These are phyloP conservation scores for Encephalitozoon romaleae DNA, from an alignment of 371 early-diverging fungal species.

Conservation along the genomic window DNA sequence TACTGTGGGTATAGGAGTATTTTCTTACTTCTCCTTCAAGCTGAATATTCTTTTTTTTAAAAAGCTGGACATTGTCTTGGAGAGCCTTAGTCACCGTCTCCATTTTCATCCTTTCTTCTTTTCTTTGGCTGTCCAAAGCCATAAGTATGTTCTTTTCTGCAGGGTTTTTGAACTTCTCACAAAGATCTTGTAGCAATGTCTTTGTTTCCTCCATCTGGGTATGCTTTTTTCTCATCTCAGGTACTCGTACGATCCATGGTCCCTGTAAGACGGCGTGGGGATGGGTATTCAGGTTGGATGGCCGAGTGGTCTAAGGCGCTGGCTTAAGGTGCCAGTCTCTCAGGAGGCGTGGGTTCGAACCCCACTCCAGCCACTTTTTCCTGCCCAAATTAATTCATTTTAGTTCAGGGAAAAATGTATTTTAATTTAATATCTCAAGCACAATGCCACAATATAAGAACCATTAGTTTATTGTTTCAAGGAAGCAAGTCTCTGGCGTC, in stretches of 20 bases:
- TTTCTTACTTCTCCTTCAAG: constrained; percentile 24
- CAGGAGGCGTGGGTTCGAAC: constrained; percentile 62
- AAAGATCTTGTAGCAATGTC: background rate
- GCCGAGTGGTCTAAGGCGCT: constrained; percentile 62
- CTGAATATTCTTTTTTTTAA: constrained; percentile 10
- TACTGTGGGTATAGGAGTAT: constrained; percentile 9
- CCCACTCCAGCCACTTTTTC: constrained; percentile 59
- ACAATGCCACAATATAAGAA: no score
- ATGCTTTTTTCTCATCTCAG: background rate
- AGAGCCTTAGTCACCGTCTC: background rate
- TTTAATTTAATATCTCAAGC: no score
- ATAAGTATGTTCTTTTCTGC: background rate
- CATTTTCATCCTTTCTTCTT: background rate
- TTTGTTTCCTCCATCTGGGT: constrained; percentile 1
- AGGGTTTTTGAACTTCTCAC: background rate
- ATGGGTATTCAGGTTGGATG: constrained; percentile 38
- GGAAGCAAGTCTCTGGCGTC: background rate
- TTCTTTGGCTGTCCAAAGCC: background rate
- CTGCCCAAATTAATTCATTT: no score
- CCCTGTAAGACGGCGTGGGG: background rate
- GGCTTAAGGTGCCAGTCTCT: constrained; percentile 61
- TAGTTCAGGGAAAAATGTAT: no score
- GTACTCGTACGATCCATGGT: background rate
- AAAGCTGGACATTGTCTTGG: background rate
- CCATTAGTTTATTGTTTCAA: background rate